Percentiles rank a stretch among this genome's conserved stretches.
These are phyloP conservation scores for Paralagenidium karlingii DNA, from an alignment of 352 stramenopile genomes.

Conservation along the genomic window DNA sequence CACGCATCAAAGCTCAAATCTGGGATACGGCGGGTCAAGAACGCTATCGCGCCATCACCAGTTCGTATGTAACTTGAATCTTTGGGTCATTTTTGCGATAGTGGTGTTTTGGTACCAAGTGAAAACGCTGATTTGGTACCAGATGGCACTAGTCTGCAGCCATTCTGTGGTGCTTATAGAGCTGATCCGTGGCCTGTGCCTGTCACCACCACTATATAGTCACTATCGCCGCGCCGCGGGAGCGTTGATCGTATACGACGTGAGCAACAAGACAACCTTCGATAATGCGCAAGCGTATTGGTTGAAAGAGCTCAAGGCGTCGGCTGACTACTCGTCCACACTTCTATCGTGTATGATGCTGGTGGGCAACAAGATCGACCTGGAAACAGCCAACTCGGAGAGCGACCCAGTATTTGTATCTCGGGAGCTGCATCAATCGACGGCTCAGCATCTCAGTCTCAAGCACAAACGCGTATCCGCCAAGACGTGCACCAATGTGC, in stretches of 20 bases:
- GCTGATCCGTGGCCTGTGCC: too few relatives aligned
- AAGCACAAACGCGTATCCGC: conserved; percentile 47
- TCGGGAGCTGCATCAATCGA: conserved; percentile 20
- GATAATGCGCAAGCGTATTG: conserved; percentile 58
- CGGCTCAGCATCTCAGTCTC: conserved; percentile 21
- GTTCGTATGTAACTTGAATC: conserved; percentile 28
- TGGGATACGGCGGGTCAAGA: conserved; percentile 94
- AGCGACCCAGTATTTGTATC: conserved; percentile 12
- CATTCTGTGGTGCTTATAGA: too few relatives aligned
- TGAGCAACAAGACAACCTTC: conserved; percentile 46
- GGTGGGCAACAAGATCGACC: conserved; percentile 71
- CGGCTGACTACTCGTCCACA: conserved; percentile 43
- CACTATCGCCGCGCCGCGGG: conserved; percentile 66
- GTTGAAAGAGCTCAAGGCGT: conserved; percentile 61
- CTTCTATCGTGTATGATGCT: conserved; percentile 61
- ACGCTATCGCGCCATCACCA: conserved; percentile 88
- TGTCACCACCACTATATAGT: too few relatives aligned
- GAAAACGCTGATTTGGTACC: too few relatives aligned
- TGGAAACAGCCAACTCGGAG: conserved; percentile 13
- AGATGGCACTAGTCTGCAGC: too few relatives aligned
- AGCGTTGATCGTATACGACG: conserved; percentile 66
- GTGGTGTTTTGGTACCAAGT: background rate
- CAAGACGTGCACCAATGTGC: conserved; percentile 54
- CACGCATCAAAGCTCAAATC: conserved; percentile 85
- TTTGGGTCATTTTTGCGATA: background rate